Conservation (phyloP, 2,329 filamentous ascomycete genomes). For the Colletotrichum orchidophilum region DNA sequence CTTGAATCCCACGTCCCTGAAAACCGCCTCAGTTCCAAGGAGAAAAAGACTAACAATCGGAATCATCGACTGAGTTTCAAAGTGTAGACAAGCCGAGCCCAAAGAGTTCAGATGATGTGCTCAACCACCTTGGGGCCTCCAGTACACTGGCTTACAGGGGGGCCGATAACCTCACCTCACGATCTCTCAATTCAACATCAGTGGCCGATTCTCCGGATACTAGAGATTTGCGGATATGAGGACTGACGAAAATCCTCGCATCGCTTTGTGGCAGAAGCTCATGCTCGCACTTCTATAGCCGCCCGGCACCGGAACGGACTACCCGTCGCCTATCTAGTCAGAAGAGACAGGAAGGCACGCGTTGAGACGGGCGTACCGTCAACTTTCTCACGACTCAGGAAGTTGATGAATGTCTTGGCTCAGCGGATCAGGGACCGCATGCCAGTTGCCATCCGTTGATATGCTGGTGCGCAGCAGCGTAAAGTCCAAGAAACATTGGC, state of each 20-base stretch:
- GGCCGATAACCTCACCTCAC: neutral
- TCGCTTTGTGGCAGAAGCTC: neutral
- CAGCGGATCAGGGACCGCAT: conserved; percentile 16
- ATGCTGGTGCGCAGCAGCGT: conserved; percentile 24
- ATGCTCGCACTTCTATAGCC: neutral
- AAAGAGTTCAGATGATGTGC: neutral
- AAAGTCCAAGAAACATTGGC: conserved; percentile 16
- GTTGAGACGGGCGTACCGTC: neutral
- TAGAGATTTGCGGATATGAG: neutral
- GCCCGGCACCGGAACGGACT: neutral
- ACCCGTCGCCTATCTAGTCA: neutral
- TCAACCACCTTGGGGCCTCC: neutral
- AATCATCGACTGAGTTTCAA: neutral
- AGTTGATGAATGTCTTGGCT: conserved; percentile 18
- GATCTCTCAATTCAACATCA: neutral
- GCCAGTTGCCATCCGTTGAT: conserved; percentile 27
- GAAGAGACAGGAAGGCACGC: neutral
- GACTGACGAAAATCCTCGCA: neutral
- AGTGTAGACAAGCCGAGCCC: neutral
- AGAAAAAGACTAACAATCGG: neutral
- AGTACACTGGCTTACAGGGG: neutral
- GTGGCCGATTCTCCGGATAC: neutral
- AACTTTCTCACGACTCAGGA: conserved; percentile 6
- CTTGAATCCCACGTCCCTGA: neutral
- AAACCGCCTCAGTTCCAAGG: neutral